Evolutionary conservation across 441 rosid species (phyloP).

Genomic region (Breynia disticha): DNA sequence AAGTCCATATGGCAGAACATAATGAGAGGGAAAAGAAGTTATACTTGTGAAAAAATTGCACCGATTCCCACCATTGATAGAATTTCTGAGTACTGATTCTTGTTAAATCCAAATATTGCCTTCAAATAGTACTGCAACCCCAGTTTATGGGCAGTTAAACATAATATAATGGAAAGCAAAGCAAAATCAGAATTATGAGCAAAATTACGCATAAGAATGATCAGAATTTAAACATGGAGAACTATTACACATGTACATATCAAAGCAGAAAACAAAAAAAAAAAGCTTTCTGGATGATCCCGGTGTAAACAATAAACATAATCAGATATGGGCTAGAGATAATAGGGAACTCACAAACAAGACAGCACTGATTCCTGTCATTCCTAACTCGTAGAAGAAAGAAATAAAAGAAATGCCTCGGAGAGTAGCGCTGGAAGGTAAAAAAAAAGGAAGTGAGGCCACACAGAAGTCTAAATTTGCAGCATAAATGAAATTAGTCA

Average conservation of each 20-base stretch:
- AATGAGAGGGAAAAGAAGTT: neutral
- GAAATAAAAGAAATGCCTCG: conserved; percentile 39
- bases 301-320: too few relatives aligned
- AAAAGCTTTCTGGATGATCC: too few relatives aligned
- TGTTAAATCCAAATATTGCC: conserved; percentile 44
- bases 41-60: conserved; percentile 8
- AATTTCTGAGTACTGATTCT: conserved; percentile 49
- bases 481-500: neutral
- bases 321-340: too few relatives aligned
- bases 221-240: too few relatives aligned
- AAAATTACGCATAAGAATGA: too few relatives aligned
- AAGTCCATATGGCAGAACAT: neutral
- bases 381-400: conserved; percentile 53
- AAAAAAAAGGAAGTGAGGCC: neutral
- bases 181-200: too few relatives aligned
- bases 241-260: too few relatives aligned
- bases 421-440: conserved; percentile 34
- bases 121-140: conserved; percentile 44
- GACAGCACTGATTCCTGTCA: conserved; percentile 40
- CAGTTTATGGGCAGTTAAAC: conserved; percentile 2
- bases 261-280: too few relatives aligned
- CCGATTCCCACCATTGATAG: conserved; percentile 41
- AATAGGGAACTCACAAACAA: conserved; percentile 26
- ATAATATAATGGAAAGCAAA: neutral
- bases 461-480: neutral